phyloP scores from a whole-genome alignment of 2,329 filamentous ascomycete genomes.

The Ramularia collo-cygni region DNA sequence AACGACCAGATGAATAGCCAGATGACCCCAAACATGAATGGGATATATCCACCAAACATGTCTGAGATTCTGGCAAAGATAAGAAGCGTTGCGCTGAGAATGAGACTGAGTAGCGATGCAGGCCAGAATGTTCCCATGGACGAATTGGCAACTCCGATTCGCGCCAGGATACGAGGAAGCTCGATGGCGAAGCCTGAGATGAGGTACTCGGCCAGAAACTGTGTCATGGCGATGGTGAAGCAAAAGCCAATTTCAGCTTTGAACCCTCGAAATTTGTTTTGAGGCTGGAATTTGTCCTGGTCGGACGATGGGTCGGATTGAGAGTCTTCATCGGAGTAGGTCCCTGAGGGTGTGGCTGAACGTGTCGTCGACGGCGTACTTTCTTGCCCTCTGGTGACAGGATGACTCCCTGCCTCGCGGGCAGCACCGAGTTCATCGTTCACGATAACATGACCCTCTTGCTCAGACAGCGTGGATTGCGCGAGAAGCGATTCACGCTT shows the following conservation, averaged over 20 bases:
- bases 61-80: constrained; percentile 30
- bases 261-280: constrained; percentile 25
- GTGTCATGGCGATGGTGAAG: constrained; percentile 32
- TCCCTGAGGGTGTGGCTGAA: neutral
- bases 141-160: constrained; percentile 6
- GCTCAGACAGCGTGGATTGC: constrained; percentile 9
- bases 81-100: constrained; percentile 29
- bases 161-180: constrained; percentile 24
- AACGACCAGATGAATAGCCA: constrained; percentile 32
- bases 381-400: constrained; percentile 6
- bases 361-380: neutral
- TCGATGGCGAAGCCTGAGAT: constrained; percentile 33
- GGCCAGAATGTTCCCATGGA: constrained; percentile 30
- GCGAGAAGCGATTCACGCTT: constrained; percentile 20
- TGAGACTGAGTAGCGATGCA: constrained; percentile 29
- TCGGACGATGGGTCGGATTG: neutral
- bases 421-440: constrained; percentile 9
- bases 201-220: constrained; percentile 32
- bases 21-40: constrained; percentile 30
- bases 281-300: constrained; percentile 1
- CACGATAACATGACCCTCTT: constrained; percentile 2
- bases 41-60: constrained; percentile 31
- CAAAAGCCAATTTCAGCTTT: constrained; percentile 29
- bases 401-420: constrained; percentile 9
- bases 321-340: neutral